These are phyloP conservation scores for Fraxinus angustifolia DNA, from an alignment of 305 asterid species.

Conservation along the genomic window DNA sequence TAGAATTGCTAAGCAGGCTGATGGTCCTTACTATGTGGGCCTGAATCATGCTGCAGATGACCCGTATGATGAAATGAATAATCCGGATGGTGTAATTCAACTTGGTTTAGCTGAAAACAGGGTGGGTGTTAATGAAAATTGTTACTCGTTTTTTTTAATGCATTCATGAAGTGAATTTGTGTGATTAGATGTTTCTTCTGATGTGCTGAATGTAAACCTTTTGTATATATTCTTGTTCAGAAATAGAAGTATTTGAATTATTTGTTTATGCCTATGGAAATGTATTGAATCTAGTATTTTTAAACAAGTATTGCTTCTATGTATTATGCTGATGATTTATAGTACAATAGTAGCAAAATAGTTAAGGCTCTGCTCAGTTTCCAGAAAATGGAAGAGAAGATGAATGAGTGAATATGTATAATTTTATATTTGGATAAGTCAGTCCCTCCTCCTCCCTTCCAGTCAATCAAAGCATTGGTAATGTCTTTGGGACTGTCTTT, in stretches of 20 bases:
- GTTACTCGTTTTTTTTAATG: background rate
- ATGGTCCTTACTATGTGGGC: constrained; percentile 38
- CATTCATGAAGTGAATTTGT: background rate
- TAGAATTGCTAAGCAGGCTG: constrained; percentile 43
- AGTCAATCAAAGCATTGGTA: background rate
- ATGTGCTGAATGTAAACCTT: background rate
- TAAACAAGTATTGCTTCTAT: background rate
- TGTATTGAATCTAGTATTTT: background rate
- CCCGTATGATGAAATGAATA: constrained; percentile 37
- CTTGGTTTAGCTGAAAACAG: constrained; percentile 53
- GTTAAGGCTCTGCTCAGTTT: background rate
- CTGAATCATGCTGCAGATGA: constrained; percentile 46
- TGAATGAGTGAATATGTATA: background rate
- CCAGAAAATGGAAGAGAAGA: background rate
- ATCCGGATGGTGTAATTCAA: constrained; percentile 62
- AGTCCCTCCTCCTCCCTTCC: background rate
- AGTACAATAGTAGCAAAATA: background rate
- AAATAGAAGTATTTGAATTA: background rate
- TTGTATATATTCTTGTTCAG: background rate
- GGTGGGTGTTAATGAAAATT: constrained; percentile 30
- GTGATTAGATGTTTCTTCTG: background rate
- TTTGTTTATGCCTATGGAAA: background rate
- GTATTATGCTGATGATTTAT: background rate
- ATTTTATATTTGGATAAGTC: background rate
- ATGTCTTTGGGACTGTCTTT: background rate